Percentiles rank a stretch among this genome's conserved stretches.
Conservation (phyloP, 176 grass and related monocot species). For the Aegilops umbellulata region DNA sequence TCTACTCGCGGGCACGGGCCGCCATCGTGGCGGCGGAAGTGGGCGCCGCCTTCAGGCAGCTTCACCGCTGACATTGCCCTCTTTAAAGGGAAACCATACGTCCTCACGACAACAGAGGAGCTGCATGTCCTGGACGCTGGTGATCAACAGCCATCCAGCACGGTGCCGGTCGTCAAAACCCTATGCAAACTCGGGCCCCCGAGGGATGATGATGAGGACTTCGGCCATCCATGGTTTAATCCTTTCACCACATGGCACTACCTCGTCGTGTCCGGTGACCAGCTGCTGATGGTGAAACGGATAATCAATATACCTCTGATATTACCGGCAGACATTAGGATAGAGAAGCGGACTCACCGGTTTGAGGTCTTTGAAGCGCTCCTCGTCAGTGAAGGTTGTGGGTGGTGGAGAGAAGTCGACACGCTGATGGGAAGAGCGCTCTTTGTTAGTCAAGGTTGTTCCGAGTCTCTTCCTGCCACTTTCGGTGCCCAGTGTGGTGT, state of each 20-base stretch:
- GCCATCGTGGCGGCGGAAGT: neutral
- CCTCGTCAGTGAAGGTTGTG: neutral
- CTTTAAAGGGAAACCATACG: neutral
- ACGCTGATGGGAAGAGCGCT: neutral
- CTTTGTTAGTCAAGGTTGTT: neutral
- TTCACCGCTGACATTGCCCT: neutral
- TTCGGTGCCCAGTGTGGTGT: neutral
- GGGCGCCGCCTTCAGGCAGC: neutral
- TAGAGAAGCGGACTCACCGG: neutral
- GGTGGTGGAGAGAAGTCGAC: neutral
- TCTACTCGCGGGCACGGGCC: neutral
- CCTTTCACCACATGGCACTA: neutral
- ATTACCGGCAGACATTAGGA: neutral
- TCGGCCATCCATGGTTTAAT: neutral
- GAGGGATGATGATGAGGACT: neutral
- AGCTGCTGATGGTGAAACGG: neutral
- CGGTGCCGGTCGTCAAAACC: neutral
- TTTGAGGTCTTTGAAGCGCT: neutral
- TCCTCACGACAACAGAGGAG: neutral
- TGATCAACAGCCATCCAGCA: neutral
- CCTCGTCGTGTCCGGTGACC: neutral
- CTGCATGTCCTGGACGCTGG: neutral
- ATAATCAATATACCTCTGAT: neutral
- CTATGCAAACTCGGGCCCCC: neutral
- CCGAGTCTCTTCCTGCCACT: neutral